Evolutionary conservation across 768 basidiomycete species (phyloP), one percentile per base, ranked within the genome.

Genomic region (Phaeotremella fagi): DNA sequence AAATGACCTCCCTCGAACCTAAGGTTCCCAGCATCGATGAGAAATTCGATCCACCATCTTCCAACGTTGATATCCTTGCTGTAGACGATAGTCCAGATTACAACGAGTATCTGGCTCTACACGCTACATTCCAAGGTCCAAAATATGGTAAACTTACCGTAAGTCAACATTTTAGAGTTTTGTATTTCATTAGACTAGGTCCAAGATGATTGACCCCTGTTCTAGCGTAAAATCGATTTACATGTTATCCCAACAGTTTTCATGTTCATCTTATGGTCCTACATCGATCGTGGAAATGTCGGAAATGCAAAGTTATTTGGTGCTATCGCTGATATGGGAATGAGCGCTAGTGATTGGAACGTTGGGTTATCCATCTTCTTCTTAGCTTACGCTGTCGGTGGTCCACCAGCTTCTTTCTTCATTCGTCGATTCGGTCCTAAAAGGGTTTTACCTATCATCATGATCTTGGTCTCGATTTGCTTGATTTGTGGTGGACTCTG

Each of bases 201-300:
- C 37, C 29, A 18, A 4, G 1, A 33, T 33, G 16, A 16, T 16
- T 33, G 16, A 33, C 31, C 31, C 16, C 16, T 7, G 16, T 33
- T 33, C 9, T 22, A 60, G 59, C 38, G 60, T 5, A 52, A 57
- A 35, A 56, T 64, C 44, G 63, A 64, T 27, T 52, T 24, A 22
- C 52, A 48, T 20, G 63, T 66, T 2, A 18, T 66, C 2, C 64
- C 64, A 0, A 59, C 55, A 23, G 36, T 61, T 16, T 55, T 66
- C 37, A 61, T 66, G 28, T 55, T 60, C 36, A 61, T 63, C 45
- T 45, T 66, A 56, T 54, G 51, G 48, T 62, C 64, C 5, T 67
- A 64, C 45, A 61, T 61, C 25, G 62, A 64, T 46, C 50, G 62
- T 37, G 62, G 55, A 12, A 67, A 67, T 54, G 65, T 67, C 29